These are phyloP conservation scores for Auriscalpium microsporum DNA, from an alignment of 768 basidiomycete species.

Conservation along the genomic window DNA sequence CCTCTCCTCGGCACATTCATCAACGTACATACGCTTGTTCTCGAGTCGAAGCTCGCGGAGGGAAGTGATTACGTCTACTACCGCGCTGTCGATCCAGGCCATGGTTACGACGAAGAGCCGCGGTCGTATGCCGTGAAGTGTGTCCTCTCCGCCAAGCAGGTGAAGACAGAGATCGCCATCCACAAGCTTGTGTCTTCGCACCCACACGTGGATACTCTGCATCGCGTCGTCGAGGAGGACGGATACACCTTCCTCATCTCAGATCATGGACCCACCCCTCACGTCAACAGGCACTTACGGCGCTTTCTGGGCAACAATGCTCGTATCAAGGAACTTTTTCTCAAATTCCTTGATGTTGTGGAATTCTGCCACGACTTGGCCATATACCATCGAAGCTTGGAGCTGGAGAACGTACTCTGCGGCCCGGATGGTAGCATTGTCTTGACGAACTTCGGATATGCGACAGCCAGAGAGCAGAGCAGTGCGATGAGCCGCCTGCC, in stretches of 20 bases:
- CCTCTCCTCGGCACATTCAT: constrained; percentile 67
- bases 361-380: constrained; percentile 86
- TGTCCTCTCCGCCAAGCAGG: constrained; percentile 47
- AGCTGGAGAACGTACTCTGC: constrained; percentile 93
- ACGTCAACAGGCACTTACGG: constrained; percentile 62
- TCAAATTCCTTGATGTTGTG: constrained; percentile 89
- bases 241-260: constrained; percentile 83
- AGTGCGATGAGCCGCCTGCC: constrained; percentile 90
- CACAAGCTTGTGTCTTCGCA: constrained; percentile 72
- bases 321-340: constrained; percentile 83
- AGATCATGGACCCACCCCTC: constrained; percentile 89
- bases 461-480: constrained; percentile 79
- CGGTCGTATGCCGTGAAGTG: constrained; percentile 88
- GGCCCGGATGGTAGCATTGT: constrained; percentile 73
- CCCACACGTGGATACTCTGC: constrained; percentile 78
- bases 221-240: constrained; percentile 79
- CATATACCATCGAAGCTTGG: constrained; percentile 94
- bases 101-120: constrained; percentile 26
- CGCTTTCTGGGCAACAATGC: constrained; percentile 78
- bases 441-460: constrained; percentile 92
- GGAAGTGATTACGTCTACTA: constrained; percentile 96
- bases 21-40: constrained; percentile 73
- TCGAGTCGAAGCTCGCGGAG: constrained; percentile 80
- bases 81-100: constrained; percentile 58
- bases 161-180: constrained; percentile 66